Base-by-base conservation (phyloP, 257 asterid genomes). In the Datura wrightii region DNA sequence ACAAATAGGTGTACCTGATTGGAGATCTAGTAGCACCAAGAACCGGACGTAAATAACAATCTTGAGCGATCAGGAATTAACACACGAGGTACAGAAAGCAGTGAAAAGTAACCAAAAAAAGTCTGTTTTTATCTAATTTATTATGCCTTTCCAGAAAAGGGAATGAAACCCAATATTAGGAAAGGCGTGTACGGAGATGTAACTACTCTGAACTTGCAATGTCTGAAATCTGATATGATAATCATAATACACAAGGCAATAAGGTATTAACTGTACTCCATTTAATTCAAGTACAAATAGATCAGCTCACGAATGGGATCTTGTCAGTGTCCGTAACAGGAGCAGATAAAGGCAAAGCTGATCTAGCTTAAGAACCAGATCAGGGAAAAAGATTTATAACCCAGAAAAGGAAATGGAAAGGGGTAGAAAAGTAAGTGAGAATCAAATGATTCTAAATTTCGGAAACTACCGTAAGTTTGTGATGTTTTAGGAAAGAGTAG, bases 101-200 rank as follows among this genome's bases (percentile, higher is more conserved):
- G 59, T 24, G 70, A 13, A 11, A 34, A 65, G 46, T 65, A 65
- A 36, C 8, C 15, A 48, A 62, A 10, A 39, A 10, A 44, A 71
- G 79, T n/a, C 5, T 44, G 56, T 1, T 58, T 58, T 58, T 24
- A 24, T 24, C 31, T 24, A 24, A n/a, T 18, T 3, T 5, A 15
- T 24, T 14, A 15, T 41, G 79, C 80, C 80, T 48, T 74, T 3
- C 60, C 60, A 74, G 56, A 24, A 74, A 74, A 72, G 58, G 80
- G 42, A 50, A 46, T 10, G 41, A 74, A 74, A 11, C 58, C 80
- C 80, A 74, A 46, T 74, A 10, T 19, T 46, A 74, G 80, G 80
- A 74, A 74, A 74, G 80, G 80, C 80, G 59, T 56, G 10, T 56
- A 19, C 11, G 0, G 2, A 24, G 13, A 2, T 48, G 13, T 8